Conservation (phyloP, 73 alveolate genomes). For the Tetrahymena thermophila region DNA sequence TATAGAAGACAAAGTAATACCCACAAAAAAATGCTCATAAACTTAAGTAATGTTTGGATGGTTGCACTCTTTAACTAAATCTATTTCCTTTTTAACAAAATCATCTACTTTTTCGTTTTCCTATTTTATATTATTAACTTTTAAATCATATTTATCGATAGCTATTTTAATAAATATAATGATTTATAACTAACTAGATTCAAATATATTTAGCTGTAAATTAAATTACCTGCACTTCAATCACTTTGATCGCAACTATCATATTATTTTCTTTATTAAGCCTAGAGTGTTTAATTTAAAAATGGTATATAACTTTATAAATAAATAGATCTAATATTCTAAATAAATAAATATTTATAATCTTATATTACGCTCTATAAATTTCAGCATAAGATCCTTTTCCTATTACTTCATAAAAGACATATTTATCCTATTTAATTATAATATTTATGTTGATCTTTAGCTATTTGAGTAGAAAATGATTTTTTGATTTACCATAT, state of each 20-base stretch:
- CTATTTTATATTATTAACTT: constrained; percentile 9
- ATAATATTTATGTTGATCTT: too few relatives aligned
- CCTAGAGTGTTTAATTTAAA: not conserved
- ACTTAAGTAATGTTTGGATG: constrained; percentile 68
- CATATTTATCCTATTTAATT: not conserved
- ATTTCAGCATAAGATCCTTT: constrained; percentile 69
- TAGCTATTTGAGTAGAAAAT: not conserved
- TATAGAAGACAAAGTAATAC: not conserved
- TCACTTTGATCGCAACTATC: constrained; percentile 60
- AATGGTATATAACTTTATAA: not conserved
- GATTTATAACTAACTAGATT: too few relatives aligned
- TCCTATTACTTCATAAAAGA: constrained; percentile 53
- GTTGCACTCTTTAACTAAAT: constrained; percentile 72
- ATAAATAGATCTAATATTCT: not conserved
- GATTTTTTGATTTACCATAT: not conserved
- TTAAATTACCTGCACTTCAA: constrained; percentile 41
- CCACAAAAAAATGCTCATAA: constrained; percentile 22
- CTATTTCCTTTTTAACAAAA: constrained; percentile 58
- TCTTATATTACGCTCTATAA: constrained; percentile 21
- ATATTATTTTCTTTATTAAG: constrained; percentile 50
- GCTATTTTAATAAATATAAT: not conserved
- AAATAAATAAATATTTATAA: not conserved
- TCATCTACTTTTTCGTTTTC: not conserved
- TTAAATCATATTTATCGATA: not conserved
- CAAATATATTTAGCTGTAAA: too few relatives aligned